Base-by-base conservation (phyloP, 2,329 filamentous ascomycete species). In the Alternaria dauci region DNA sequence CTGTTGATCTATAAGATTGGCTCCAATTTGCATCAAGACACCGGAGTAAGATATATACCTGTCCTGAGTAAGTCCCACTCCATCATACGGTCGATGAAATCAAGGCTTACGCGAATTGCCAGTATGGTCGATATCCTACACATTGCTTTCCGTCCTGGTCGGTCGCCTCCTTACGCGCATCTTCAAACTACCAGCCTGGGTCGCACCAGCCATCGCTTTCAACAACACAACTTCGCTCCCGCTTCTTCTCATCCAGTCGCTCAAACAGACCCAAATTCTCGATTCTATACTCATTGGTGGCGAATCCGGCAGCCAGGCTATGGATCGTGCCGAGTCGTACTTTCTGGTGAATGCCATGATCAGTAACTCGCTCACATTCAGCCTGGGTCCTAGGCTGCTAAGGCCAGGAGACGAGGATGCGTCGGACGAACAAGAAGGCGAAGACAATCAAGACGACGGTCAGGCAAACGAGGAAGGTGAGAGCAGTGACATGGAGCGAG, bases 341-440 rank as follows among this genome's bases (percentile, higher is more conserved):
- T 89, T 91, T 69, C 77, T 91, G 4, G 84, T 91, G 59, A 89
- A 88, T 64, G 84, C 88, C 4, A 89, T 89, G 55, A 81, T 90
- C 9, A 84, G 83, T 42, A 89, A 88, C 68, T 86, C 84, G 53
- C 76, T 90, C 59, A 90, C 88, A 0, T 91, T 90, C 71, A 86
- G 86, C 0, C 78, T 90, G 3, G 88, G 88, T 0, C 88, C 88
- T 1, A 79, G 83, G 12, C 78, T 90, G 39, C 81, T 90, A 47
- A 84, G 86, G 75, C 77, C 59, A 11, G 71, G 75, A 16, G 76
- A 80, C 8, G 81, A 83, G 53, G 79, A 82, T 50, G 67, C 73
- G 5, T 76, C 80, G 1, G 75, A 81, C 3, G 75, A 80, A 8
- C 62, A 74, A 2, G 67, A 63, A 2, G 58, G 26, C 20, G 55